Conservation (phyloP, 306 rosid genomes). For the cucumber (Cucumis sativus) region Cucumber_9930_V3 NC_026655.2:1866501-1867000, state of each 20-base stretch:
- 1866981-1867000: not conserved
- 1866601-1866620: not conserved
- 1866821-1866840: not conserved
- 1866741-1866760: not conserved
- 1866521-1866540: not conserved
- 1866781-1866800: not conserved
- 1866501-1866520: not conserved
- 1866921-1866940: not conserved
- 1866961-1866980: not conserved
- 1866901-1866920: not conserved
- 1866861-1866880: not conserved
- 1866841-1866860: not conserved
- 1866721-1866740: not conserved
- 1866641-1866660: not conserved
- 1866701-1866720: not conserved
- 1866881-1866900: not conserved
- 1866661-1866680: not conserved
- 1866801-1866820: not conserved
- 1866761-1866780: not conserved
- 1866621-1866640: not conserved
- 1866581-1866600: not conserved
- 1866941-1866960: not conserved
- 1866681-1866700: not conserved
- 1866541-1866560: not conserved
- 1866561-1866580: not conserved